Conservation (phyloP, 31 red algal genomes). For the Pterothamnion heteromorphum region DNA sequence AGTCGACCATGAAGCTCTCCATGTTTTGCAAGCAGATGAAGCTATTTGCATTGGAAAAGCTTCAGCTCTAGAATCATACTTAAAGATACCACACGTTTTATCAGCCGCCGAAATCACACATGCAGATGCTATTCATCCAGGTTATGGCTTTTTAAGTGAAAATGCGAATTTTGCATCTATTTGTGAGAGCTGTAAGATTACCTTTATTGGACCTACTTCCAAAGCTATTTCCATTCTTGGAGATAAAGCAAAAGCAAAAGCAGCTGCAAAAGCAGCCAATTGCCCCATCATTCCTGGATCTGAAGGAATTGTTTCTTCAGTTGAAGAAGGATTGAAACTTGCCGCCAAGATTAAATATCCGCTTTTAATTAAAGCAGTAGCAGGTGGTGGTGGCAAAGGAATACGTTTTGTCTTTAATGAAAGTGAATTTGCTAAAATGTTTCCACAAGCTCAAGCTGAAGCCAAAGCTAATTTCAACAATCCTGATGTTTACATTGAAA, state of each 20-base stretch:
- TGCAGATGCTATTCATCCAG: conserved; percentile 90
- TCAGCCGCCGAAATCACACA: conserved; percentile 58
- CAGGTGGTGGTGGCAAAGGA: conserved; percentile 73
- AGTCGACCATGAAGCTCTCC: conserved; percentile 76
- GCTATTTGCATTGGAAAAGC: conserved; percentile 77
- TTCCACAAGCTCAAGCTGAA: conserved; percentile 73
- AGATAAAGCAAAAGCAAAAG: conserved; percentile 90
- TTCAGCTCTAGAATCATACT: conserved; percentile 70
- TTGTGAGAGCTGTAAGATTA: conserved; percentile 54
- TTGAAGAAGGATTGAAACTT: conserved; percentile 55
- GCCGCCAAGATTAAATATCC: conserved; percentile 75
- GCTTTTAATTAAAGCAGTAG: conserved; percentile 90
- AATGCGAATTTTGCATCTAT: conserved; percentile 83
- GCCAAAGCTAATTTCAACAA: conserved; percentile 76
- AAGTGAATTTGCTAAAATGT: conserved; percentile 57
- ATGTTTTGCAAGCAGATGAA: conserved; percentile 83
- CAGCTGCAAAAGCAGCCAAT: conserved; percentile 66
- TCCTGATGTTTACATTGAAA: conserved; percentile 78
- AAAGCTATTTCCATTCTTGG: conserved; percentile 83
- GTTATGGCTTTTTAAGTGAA: conserved; percentile 96
- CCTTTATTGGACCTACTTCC: conserved; percentile 71
- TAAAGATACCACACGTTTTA: conserved; percentile 70
- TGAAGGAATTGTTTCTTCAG: conserved; percentile 53
- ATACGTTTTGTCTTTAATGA: conserved; percentile 70
- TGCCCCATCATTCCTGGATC: conserved; percentile 84